These are phyloP conservation scores for Fusarium foetens DNA, from an alignment of 2,329 filamentous ascomycete species.

Conservation along the genomic window DNA sequence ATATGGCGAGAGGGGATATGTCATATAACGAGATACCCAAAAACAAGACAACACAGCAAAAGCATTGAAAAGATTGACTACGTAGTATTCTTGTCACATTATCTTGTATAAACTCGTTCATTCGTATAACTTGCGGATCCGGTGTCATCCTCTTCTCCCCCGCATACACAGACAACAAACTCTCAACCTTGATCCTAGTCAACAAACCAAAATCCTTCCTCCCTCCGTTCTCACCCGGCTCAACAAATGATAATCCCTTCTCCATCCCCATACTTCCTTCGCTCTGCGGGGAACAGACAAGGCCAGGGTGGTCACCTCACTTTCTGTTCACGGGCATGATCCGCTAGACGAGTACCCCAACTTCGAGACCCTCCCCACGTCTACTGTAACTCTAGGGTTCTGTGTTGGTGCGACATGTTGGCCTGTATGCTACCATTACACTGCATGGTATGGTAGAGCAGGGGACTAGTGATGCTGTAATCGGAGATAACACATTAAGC, in stretches of 20 bases:
- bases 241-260: slow-evolving; percentile 5
- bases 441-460: neutral
- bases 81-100: neutral
- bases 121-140: slow-evolving; percentile 11
- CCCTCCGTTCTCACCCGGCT: slow-evolving; percentile 22
- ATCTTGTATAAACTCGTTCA: neutral
- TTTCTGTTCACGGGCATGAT: slow-evolving; percentile 17
- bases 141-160: neutral
- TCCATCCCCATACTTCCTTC: slow-evolving; percentile 2
- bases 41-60: neutral
- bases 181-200: neutral
- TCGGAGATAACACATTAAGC: slow-evolving; percentile 8
- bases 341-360: slow-evolving; percentile 33
- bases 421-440: neutral
- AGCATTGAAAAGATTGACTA: neutral
- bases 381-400: slow-evolving; percentile 10
- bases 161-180: slow-evolving; percentile 3
- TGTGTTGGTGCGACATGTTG: slow-evolving; percentile 14
- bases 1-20: neutral
- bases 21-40: neutral
- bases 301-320: slow-evolving; percentile 18
- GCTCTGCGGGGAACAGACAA: slow-evolving; percentile 16
- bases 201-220: neutral
- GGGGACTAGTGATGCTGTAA: neutral
- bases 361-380: slow-evolving; percentile 32